A percentile compares a stretch with the other conserved stretches of the same genome.
These are phyloP conservation scores for Chrysanthemum lavandulifolium DNA, from an alignment of 129 eudicot species.

Conservation along the genomic window DNA sequence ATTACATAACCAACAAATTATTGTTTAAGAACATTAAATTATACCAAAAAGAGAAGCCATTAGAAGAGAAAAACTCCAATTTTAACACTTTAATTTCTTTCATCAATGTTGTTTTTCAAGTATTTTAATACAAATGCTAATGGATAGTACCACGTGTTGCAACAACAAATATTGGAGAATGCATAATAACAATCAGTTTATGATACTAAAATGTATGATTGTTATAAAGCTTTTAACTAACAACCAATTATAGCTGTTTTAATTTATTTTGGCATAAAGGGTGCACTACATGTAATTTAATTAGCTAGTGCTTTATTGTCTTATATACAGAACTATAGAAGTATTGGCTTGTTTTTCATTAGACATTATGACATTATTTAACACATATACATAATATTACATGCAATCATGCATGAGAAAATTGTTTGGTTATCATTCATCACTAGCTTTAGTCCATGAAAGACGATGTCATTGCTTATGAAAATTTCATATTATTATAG, in stretches of 20 bases:
- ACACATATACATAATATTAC: no score
- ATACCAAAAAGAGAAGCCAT: slow-evolving; percentile 25
- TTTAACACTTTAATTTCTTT: slow-evolving; percentile 2
- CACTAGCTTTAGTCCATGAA: no score
- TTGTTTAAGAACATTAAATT: neutral
- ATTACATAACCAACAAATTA: neutral
- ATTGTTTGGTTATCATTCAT: neutral
- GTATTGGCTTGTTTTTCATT: no score
- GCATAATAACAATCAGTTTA: neutral
- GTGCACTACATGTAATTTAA: neutral
- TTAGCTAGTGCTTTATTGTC: neutral
- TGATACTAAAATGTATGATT: neutral
- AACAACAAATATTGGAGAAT: neutral
- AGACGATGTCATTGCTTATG: no score
- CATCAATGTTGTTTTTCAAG: neutral
- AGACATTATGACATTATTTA: no score
- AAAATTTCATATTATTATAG: no score
- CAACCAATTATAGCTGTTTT: slow-evolving; percentile 19
- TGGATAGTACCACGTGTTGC: slow-evolving; percentile 29
- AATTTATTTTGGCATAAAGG: neutral
- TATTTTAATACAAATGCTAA: slow-evolving; percentile 12
- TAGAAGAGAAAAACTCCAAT: slow-evolving; percentile 24
- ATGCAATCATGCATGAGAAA: no score
- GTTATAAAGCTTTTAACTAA: neutral
- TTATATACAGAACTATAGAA: no score